These are phyloP conservation scores for Nitzschia palea DNA, from an alignment of 108 stramenopile species.

Conservation along the genomic window DNA sequence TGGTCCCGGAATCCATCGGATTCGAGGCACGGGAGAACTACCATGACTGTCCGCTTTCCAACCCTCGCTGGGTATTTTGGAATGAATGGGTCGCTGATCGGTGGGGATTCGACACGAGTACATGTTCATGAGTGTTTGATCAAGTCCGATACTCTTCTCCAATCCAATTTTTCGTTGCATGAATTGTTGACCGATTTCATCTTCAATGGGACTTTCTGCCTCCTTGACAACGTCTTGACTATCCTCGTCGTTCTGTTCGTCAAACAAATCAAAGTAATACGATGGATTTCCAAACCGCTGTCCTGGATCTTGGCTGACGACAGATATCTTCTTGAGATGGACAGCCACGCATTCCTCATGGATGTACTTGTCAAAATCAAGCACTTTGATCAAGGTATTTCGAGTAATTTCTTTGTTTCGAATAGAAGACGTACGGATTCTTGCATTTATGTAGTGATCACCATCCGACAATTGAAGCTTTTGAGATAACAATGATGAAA, in stretches of 20 bases:
- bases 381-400: conserved; percentile 21
- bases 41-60: conserved; percentile 35
- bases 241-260: conserved; percentile 15
- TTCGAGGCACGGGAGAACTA: conserved; percentile 15
- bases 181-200: conserved; percentile 10
- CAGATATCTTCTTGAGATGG: conserved; percentile 29
- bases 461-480: conserved; percentile 37
- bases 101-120: conserved; percentile 28
- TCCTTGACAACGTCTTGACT: not conserved
- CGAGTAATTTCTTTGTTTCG: conserved; percentile 11
- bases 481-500: not conserved
- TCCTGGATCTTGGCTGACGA: conserved; percentile 30
- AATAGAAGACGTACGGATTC: conserved; percentile 1
- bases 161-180: not conserved
- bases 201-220: conserved; percentile 6
- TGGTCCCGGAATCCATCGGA: conserved; percentile 30
- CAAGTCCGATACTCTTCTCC: not conserved
- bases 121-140: conserved; percentile 16
- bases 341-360: not conserved
- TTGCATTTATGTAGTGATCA: conserved; percentile 25
- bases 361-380: conserved; percentile 12
- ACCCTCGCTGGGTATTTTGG: conserved; percentile 26
- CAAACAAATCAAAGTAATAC: conserved; percentile 22
- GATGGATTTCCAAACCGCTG: conserved; percentile 31
- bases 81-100: conserved; percentile 18